Base-by-base conservation (phyloP, 2,329 filamentous ascomycete genomes). In the Coniella lustricola region DNA sequence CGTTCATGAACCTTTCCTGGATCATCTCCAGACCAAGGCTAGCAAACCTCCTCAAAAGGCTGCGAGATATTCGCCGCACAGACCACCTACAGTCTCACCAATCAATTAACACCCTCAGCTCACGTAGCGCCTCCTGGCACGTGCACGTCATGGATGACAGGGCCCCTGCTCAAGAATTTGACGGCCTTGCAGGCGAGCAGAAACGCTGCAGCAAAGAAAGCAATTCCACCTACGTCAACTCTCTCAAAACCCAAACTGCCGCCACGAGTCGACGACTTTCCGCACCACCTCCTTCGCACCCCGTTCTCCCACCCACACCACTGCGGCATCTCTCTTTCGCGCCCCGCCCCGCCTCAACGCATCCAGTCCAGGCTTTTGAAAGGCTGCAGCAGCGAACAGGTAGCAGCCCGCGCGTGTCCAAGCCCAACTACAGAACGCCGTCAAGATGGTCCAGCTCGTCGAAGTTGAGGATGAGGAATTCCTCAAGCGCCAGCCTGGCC, bases 381-480 rank as follows among this genome's bases (percentile, higher is more conserved):
- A 29, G 25, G 25, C 25, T 29, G 16, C 40, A 12, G 36, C 17
- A 21, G 17, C 17, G 16, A 22, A n/a, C n/a, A n/a, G n/a, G n/a
- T n/a, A 20, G 32, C 38, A 31, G 3, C 7, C 4, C 12, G 25
- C 17, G 17, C 29, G 16, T 32, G 40, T 10, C 17, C 14, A 18
- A 21, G 29, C 40, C 31, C 9, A 21, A n/a, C 25, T n/a, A 42
- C 17, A 36, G 34, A 29, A 29, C 5, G 35, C 42, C 51, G 56
- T 50, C 71, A 83, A 69, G 61, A 96, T 97, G 91, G 91, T 97
- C 69, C 89, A 91, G 72, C 87, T 97, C 65, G 87, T 89, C 66
- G 91, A 97, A 76, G 91, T 97, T 64, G 85, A 94, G 66, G 91
- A 97, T 67, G 90, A 96, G 78, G 87, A 94, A 71, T 95, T 96